phyloP scores from a whole-genome alignment of 495 filamentous ascomycete species.

The Hypoxylon subgilvum region DNA sequence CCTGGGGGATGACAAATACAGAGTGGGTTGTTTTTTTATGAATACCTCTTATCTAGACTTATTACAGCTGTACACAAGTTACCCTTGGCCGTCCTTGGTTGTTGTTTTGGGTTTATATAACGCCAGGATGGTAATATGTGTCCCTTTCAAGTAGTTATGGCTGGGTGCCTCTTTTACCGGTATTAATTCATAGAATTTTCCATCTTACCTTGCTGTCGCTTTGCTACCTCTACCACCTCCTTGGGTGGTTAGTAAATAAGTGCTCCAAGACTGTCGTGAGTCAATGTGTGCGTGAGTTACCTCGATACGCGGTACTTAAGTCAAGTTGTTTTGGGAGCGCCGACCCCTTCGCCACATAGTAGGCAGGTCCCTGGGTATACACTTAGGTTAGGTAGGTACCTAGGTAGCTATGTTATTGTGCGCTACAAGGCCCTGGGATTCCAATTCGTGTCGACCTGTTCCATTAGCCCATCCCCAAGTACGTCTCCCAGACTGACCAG shows the following conservation, averaged over 20 bases:
- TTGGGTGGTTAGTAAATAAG: too few relatives aligned
- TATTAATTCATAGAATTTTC: conserved; percentile 29
- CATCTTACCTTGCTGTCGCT: background rate
- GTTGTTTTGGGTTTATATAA: background rate
- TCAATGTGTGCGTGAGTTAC: too few relatives aligned
- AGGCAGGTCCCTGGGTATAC: too few relatives aligned
- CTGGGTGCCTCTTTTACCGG: conserved; percentile 20
- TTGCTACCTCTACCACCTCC: background rate
- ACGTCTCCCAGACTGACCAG: conserved; percentile 40
- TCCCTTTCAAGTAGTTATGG: conserved; percentile 32
- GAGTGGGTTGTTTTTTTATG: background rate
- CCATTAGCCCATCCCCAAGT: conserved; percentile 29
- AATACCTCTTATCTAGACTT: conserved; percentile 9
- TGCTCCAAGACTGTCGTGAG: too few relatives aligned
- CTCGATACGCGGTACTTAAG: too few relatives aligned
- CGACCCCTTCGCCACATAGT: too few relatives aligned
- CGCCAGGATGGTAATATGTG: conserved; percentile 19
- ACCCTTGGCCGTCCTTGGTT: conserved; percentile 8
- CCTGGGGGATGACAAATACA: conserved; percentile 1
- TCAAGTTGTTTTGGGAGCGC: too few relatives aligned
- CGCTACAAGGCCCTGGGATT: conserved; percentile 32
- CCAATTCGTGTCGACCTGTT: conserved; percentile 35
- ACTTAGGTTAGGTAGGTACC: too few relatives aligned
- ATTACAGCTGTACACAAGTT: conserved; percentile 27
- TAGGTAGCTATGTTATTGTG: too few relatives aligned